Conservation (phyloP, 2,329 filamentous ascomycete species). For the Ceratocystis papillata region DNA sequence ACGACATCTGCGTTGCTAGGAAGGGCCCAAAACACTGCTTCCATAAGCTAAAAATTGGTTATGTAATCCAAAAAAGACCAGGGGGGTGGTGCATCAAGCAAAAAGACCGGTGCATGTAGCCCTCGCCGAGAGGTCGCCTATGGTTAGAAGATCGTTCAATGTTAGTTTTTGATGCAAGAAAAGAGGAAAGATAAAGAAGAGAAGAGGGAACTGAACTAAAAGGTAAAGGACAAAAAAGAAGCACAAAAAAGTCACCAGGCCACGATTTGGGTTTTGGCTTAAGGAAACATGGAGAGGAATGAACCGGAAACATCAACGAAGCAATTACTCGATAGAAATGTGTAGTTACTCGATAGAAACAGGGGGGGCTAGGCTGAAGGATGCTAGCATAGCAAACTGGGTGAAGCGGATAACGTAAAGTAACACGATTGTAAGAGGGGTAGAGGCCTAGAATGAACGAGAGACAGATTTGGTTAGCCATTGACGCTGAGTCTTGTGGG, state of each 20-base stretch:
- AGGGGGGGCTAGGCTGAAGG: neutral
- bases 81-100: too few species aligned
- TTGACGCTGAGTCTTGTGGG: neutral
- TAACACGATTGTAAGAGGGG: neutral
- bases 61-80: too few species aligned
- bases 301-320: neutral
- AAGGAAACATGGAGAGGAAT: neutral
- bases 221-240: neutral
- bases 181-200: neutral
- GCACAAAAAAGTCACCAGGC: neutral
- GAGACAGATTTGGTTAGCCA: neutral
- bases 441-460: neutral
- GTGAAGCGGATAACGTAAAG: too few species aligned
- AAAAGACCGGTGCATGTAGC: too few species aligned
- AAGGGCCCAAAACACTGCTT: too few species aligned
- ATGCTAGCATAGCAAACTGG: too few species aligned
- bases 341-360: constrained; percentile 12
- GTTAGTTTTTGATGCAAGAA: neutral
- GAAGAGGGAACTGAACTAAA: neutral
- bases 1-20: too few species aligned
- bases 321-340: constrained; percentile 19
- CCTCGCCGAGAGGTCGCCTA: too few species aligned
- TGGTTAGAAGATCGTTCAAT: neutral
- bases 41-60: too few species aligned
- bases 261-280: neutral